phyloP scores from a whole-genome alignment of 1,284 basidiomycete genomes.

The Lignosus rhinocerotis region DNA sequence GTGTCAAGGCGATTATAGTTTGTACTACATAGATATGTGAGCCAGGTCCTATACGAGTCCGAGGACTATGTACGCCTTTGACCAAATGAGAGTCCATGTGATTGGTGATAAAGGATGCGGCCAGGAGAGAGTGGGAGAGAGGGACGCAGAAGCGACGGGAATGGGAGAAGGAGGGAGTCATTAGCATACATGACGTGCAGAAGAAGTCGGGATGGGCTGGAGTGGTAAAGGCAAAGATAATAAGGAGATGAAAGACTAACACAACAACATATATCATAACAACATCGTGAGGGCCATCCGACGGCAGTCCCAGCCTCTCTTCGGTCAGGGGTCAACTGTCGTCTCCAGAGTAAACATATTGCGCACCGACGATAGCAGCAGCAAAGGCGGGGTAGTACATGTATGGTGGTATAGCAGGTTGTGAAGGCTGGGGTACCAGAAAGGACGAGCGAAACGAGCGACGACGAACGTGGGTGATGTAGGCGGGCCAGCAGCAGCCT shows the following conservation, averaged over 20 bases:
- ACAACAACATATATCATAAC: constrained; percentile 22
- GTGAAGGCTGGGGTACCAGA: not conserved
- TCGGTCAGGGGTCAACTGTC: not conserved
- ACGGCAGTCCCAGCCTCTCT: not conserved
- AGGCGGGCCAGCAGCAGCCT: not conserved
- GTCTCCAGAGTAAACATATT: not conserved
- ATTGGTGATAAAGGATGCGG: not conserved
- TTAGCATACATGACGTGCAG: not conserved
- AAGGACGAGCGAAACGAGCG: constrained; percentile 2
- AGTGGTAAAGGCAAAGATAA: not conserved
- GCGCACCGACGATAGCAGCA: constrained; percentile 1
- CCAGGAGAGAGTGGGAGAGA: not conserved
- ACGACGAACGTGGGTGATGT: not conserved
- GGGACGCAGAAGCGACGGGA: not conserved
- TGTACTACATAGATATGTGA: constrained; percentile 1
- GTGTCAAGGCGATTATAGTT: not conserved
- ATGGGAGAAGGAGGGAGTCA: not conserved
- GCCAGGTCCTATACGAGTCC: not conserved
- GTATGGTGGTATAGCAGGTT: constrained; percentile 17
- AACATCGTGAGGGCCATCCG: constrained; percentile 15
- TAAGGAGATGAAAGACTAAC: constrained; percentile 5
- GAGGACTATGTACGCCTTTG: constrained; percentile 6
- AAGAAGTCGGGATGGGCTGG: not conserved
- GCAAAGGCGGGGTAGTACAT: constrained; percentile 10
- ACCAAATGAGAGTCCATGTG: not conserved